phyloP scores from a whole-genome alignment of 164 flowering plant genomes.

The Stephania japonica region DNA sequence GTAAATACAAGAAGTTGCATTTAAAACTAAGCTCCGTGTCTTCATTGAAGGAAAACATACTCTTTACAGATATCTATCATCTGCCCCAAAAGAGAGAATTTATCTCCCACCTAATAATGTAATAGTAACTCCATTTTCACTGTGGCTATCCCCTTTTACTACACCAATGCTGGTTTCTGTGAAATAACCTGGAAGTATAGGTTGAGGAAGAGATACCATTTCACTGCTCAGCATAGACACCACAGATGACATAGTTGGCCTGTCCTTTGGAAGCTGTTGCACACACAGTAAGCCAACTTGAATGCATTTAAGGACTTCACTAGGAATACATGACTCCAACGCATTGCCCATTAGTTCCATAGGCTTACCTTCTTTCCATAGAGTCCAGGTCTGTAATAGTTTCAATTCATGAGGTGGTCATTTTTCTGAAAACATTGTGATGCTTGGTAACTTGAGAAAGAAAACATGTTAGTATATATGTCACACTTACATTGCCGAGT shows the following conservation, averaged over 20 bases:
- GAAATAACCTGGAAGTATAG: constrained; percentile 17
- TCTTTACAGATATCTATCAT: neutral
- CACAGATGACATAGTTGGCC: constrained; percentile 21
- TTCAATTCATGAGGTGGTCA: neutral
- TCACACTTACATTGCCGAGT: constrained; percentile 12
- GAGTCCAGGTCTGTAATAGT: constrained; percentile 16
- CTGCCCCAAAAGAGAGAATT: neutral
- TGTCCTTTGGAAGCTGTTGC: constrained; percentile 14
- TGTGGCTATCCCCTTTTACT: neutral
- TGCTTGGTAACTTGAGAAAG: too few species aligned
- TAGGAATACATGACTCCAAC: neutral
- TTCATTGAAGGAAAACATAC: too few species aligned
- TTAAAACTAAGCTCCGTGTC: too few species aligned
- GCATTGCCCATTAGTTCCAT: neutral
- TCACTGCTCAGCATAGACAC: constrained; percentile 20
- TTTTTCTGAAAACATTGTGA: neutral
- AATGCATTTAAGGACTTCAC: constrained; percentile 13
- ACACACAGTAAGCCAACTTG: constrained; percentile 20
- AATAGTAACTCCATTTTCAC: constrained; percentile 8
- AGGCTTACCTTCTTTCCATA: constrained; percentile 14
- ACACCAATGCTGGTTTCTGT: neutral
- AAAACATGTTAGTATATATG: neutral
- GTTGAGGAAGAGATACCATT: constrained; percentile 14
- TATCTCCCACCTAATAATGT: constrained; percentile 4
- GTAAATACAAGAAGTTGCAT: too few species aligned